Base-by-base conservation (phyloP, 2,329 filamentous ascomycete genomes). In the Magnaporthiopsis poae region DNA sequence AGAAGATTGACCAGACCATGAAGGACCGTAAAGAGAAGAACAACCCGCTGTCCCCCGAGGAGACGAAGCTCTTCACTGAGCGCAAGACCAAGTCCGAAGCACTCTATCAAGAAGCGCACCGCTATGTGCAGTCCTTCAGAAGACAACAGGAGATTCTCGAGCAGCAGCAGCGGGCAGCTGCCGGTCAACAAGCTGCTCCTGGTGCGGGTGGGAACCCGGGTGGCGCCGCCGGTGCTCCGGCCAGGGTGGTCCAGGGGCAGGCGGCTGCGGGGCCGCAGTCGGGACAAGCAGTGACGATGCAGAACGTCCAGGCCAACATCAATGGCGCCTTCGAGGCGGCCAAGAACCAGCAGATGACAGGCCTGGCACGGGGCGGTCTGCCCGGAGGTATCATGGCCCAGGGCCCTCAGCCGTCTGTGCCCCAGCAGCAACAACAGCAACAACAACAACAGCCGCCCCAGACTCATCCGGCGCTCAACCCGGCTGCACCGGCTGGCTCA, bases 111-210 rank as follows among this genome's bases (percentile, higher is more conserved):
- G 81, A 84, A 2, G 81, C 82, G 0, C 77, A 80, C 31, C 77
- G 75, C 27, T 84, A 81, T 70, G 79, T 84, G 3, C 80, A 81
- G 18, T 73, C 70, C 5, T 80, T 85, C 60, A 76, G 82, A 3
- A 80, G 80, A 66, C 77, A 80, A 63, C 81, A 82, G 66, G 77
- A 76, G 46, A 70, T 70, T 13, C 71, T 78, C 33, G 62, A 65
- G 36, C 66, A 70, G 39, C 71, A 72, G 66, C 71, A 72, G 66
- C 71, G 72, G 36, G 69, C 39, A n/a, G 60, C 31, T n/a, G 60
- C 61, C 25, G 66, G 66, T 7, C 68, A 70, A 31, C 68, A 69
- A 65, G 64, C 63, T 12, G 65, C 64, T 21, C 3, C 65, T 13
- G 39, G 27, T 11, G 36, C 60, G 21, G 66, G 36, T 15, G 63